Conservation (phyloP, 495 filamentous ascomycete species). For the Astrocystis sublimbata region DNA sequence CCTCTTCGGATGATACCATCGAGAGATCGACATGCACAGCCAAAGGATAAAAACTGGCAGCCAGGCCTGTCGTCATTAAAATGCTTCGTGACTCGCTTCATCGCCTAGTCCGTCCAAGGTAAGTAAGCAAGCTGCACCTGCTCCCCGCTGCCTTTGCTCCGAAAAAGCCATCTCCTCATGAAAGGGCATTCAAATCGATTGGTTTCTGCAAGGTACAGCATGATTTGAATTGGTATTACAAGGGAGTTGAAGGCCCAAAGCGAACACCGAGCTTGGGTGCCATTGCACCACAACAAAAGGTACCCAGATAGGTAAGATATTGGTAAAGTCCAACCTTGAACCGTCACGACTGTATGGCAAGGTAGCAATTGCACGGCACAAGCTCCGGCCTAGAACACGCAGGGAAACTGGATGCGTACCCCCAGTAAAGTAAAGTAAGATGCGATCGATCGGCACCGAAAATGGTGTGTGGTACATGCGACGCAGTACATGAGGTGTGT, state of each 20-base stretch:
- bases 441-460: constrained; percentile 5
- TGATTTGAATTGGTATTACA: background rate
- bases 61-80: constrained; percentile 9
- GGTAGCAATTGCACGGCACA: background rate
- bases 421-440: too few species aligned
- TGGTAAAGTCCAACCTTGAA: background rate
- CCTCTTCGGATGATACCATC: background rate
- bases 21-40: constrained; percentile 1
- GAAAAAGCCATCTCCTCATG: too few species aligned
- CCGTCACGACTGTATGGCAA: too few species aligned
- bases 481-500: background rate
- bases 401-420: background rate
- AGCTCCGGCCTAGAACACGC: background rate
- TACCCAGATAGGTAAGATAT: constrained; percentile 1
- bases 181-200: too few species aligned
- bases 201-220: background rate
- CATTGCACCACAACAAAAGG: too few species aligned
- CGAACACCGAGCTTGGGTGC: background rate
- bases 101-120: background rate
- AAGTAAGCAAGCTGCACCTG: background rate
- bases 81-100: constrained; percentile 6
- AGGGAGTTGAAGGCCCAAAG: background rate
- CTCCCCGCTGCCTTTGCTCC: background rate
- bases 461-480: background rate
- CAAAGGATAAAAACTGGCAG: background rate